Evolutionary conservation across 768 basidiomycete genomes (phyloP).

Genomic region (Porpolomopsis calyptriformis): DNA sequence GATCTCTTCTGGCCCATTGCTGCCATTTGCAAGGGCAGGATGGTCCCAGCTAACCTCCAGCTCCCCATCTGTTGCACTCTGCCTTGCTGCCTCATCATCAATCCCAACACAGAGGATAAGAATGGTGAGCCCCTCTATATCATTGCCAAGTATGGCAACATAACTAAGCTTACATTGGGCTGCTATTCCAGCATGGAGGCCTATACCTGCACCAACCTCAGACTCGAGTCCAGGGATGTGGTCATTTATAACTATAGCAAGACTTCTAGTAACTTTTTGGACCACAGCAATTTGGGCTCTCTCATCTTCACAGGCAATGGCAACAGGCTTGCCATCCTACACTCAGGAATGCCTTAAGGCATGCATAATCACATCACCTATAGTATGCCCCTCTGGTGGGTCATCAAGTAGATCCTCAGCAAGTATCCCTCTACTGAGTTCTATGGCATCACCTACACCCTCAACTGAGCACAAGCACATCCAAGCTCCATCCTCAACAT

Average conservation of each 20-base stretch:
- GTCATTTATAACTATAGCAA: conserved; percentile 26
- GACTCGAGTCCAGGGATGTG: conserved; percentile 21
- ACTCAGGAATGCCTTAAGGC: conserved; percentile 31
- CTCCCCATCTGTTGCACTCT: conserved; percentile 20
- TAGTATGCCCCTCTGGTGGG: conserved; percentile 32
- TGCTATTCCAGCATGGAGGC: conserved; percentile 25
- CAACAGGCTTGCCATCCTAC: conserved; percentile 24
- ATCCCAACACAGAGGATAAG: conserved; percentile 21
- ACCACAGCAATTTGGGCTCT: conserved; percentile 30
- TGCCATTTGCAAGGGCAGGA: conserved; percentile 11
- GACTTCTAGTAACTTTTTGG: conserved; percentile 23
- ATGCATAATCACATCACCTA: conserved; percentile 33
- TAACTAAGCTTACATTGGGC: conserved; percentile 29
- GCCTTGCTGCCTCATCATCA: conserved; percentile 16
- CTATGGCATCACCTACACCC: conserved; percentile 30
- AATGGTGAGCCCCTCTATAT: conserved; percentile 21
- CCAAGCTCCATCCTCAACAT: conserved; percentile 3
- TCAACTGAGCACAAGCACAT: conserved; percentile 24
- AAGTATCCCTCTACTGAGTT: conserved; percentile 45
- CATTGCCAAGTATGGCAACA: conserved; percentile 26
- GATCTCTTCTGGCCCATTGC: conserved; percentile 15
- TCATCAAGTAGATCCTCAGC: conserved; percentile 35
- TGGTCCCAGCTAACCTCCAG: conserved; percentile 21
- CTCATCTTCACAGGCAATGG: conserved; percentile 26
- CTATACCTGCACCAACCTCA: conserved; percentile 17